Evolutionary conservation across 768 basidiomycete species (phyloP).

Genomic region (Panaeolus cyanescens): DNA sequence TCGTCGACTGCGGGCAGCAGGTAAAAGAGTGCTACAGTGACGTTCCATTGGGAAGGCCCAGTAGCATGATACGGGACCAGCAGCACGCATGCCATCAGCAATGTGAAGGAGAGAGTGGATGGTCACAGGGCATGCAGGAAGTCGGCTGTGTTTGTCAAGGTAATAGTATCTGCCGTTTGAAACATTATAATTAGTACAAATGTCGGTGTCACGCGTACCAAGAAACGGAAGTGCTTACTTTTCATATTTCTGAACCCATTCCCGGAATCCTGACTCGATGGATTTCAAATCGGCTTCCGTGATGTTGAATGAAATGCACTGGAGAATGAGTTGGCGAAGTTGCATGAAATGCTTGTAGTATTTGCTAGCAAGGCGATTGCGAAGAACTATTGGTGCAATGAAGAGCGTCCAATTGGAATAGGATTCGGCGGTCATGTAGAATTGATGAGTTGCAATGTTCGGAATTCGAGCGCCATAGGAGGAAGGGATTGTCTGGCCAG

Average conservation of each 20-base stretch:
- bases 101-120: conserved; percentile 34
- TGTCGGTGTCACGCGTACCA: not conserved
- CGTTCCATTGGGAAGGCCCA: conserved; percentile 43
- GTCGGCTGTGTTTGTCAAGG: conserved; percentile 17
- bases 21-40: conserved; percentile 32
- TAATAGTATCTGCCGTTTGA: conserved; percentile 35
- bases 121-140: conserved; percentile 29
- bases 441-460: not conserved
- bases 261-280: conserved; percentile 22
- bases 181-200: too few relatives aligned
- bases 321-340: conserved; percentile 31
- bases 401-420: conserved; percentile 2
- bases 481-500: not conserved
- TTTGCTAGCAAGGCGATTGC: not conserved
- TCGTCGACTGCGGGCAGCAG: conserved; percentile 25
- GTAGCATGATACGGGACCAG: conserved; percentile 28
- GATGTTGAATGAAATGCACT: conserved; percentile 29
- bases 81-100: conserved; percentile 22
- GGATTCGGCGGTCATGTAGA: not conserved
- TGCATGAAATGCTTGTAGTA: conserved; percentile 38
- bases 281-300: conserved; percentile 19
- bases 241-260: conserved; percentile 38
- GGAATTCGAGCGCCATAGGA: not conserved
- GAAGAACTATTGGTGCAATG: not conserved
- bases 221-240: conserved; percentile 19